Evolutionary conservation across 2,329 filamentous ascomycete species (phyloP), one percentile per base, ranked within the genome.

Genomic region (Cytospora mali): DNA sequence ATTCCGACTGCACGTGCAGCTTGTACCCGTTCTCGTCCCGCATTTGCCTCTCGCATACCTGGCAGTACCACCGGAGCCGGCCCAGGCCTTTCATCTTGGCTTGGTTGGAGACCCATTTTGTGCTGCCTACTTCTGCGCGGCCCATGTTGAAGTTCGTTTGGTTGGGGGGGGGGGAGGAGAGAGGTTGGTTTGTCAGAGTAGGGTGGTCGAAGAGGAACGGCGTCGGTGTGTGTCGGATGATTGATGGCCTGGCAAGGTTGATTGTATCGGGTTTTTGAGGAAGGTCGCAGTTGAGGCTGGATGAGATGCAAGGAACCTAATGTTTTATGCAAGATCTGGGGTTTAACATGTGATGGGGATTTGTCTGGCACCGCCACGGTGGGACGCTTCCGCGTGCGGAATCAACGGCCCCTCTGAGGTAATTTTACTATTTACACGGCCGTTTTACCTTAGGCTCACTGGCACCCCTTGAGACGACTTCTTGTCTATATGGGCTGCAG

Each of bases 21-120:
- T 93, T 93, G 79, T 93, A 96, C 28, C 89, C 93, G 77, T 98
- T 97, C 69, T 93, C 91, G 73, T 97, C 93, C 64, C 91, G 67
- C 74, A 85, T 87, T 70, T 92, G 89, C 63, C 86, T 82, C 72
- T 92, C 84, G 79, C 93, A 97, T 6, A 90, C 86, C 73, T 90
- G 87, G 66, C 93, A 97, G 79, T 93, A 98, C 91, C 92, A 99
- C 74, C 94, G 86, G 59, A 99, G 81, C 7, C 94, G 85, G 71
- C 95, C 90, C 13, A 87, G 77, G 60, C 88, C 88, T 74, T 92
- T 90, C 66, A 87, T 85, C 78, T 97, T 97, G 80, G 97, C 88
- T 78, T 93, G 90, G 79, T 98, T 98, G 77, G 85, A 87, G 64
- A 98, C 84, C 75, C 92, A 86, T 79, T 97, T 98, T n/a, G 89